Base-by-base conservation (phyloP, 2,329 filamentous ascomycete genomes). In the Plenodomus biglobosus region DNA sequence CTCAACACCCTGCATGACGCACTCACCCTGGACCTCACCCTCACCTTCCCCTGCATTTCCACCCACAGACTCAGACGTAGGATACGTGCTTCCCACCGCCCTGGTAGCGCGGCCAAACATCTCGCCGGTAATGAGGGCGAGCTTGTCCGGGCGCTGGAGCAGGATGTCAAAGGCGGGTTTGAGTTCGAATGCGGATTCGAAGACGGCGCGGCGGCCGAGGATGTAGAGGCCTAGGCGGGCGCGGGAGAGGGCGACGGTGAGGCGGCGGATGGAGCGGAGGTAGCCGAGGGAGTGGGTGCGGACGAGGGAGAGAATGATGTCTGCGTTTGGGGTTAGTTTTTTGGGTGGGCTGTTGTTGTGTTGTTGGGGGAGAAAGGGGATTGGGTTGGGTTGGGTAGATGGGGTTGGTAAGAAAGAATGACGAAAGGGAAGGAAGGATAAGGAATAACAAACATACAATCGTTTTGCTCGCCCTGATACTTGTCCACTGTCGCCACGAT, bases 381-480 rank as follows among this genome's bases (percentile, higher is more conserved):
- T 30, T n/a, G n/a, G n/a, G n/a, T n/a, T n/a, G n/a, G n/a, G n/a
- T n/a, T n/a, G n/a, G n/a, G n/a, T n/a, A n/a, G n/a, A n/a, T n/a
- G n/a, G n/a, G n/a, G n/a, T n/a, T n/a, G n/a, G n/a, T n/a, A n/a
- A n/a, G n/a, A n/a, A n/a, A n/a, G n/a, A n/a, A n/a, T n/a, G n/a
- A n/a, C n/a, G n/a, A n/a, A n/a, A n/a, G n/a, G n/a, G n/a, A n/a
- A n/a, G n/a, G n/a, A n/a, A n/a, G n/a, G n/a, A n/a, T n/a, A n/a
- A n/a, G n/a, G n/a, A n/a, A n/a, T n/a, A n/a, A n/a, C n/a, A n/a
- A 17, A 84, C 88, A 80, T 80, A 94, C 90, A 97, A 67, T 99
- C 94, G 73, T 99, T 99, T 74, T 99, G 94, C 78, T 99, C 94
- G 70, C 94, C 95, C 76, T 99, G 94, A 66, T 97, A 99, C 72